Evolutionary conservation across 139 green algal genomes (phyloP), one percentile per base, ranked within the genome.

Genomic region (Spirogloea muscicola): DNA sequence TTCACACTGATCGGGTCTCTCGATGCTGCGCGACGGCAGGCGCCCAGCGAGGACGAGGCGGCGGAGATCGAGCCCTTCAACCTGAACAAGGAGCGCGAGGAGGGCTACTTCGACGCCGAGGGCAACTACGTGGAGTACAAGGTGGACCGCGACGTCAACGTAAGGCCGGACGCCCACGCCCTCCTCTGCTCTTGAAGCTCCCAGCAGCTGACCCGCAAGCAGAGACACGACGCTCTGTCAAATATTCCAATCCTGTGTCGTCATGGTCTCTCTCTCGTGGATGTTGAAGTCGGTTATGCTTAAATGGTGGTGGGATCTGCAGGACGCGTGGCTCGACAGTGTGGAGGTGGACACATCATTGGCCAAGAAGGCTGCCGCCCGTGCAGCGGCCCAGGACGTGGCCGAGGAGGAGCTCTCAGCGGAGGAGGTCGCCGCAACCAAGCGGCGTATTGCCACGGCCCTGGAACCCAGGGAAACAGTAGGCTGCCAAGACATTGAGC

Each of bases 1-100:
- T 66, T 34, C 25, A 4, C n/a, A n/a, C 16, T 66, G 25, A 7
- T 43, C 6, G 16, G 31, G 13, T 55, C 25, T n/a, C 48, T 16
- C 48, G 59, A 13, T 52, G 13, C 10, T 16, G 7, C 44, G 59
- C 4, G 25, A 6, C 9, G 40, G 6, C 6, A 49, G 60, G 29
- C 33, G 61, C 10, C 21, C 1, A 63, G 46, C 34, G 49, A 85
- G 2, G 78, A 91, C 7, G 79, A 39, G 1, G 87, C 83, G 31
- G 63, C 91, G 27, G 85, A 86, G n/a, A 84, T 94, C 1, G 90
- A 95, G 85, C 90, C 90, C 2, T 95, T 95, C 79, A 84, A 95
- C 82, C 70, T 95, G 64, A 78, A 84, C 10, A 44, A 75, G 18
- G 90, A 95, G 81, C 82, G 90, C 0, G 84, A 89, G 73, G 84